These are phyloP conservation scores for Apiospora saccharicola DNA, from an alignment of 2,329 filamentous ascomycete genomes.

Conservation along the genomic window DNA sequence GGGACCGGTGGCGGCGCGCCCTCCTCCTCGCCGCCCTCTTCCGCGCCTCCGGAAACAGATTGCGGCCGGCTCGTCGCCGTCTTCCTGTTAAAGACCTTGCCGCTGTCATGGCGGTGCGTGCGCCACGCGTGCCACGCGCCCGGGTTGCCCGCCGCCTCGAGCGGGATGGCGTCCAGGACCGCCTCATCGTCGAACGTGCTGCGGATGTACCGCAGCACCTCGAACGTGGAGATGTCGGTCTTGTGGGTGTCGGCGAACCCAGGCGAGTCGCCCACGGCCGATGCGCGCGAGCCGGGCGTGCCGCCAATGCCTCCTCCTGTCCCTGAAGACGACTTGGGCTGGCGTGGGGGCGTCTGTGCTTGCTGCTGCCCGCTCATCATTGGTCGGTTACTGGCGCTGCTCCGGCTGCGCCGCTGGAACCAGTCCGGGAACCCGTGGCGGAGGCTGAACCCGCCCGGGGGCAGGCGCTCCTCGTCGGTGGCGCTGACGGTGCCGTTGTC, in stretches of 20 bases:
- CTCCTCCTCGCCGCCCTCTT: conserved; percentile 25
- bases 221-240: conserved; percentile 63
- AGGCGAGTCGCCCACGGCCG: conserved; percentile 40
- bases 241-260: conserved; percentile 52
- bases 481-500: conserved; percentile 82
- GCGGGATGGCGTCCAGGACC: conserved; percentile 79
- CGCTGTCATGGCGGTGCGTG: conserved; percentile 66
- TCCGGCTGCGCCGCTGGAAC: conserved; percentile 70
- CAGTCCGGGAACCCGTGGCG: conserved; percentile 90
- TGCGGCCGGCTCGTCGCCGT: neutral
- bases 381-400: conserved; percentile 44
- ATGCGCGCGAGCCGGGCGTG: conserved; percentile 37
- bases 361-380: conserved; percentile 50
- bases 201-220: conserved; percentile 81
- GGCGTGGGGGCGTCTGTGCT: conserved; percentile 40
- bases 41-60: conserved; percentile 28
- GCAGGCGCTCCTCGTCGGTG: conserved; percentile 81
- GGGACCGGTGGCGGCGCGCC: neutral
- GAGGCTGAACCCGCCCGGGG: conserved; percentile 89
- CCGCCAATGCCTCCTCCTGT: conserved; percentile 34
- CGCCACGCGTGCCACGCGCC: conserved; percentile 96
- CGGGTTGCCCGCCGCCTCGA: conserved; percentile 85
- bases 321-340: conserved; percentile 31
- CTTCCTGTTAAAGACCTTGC: conserved; percentile 44
- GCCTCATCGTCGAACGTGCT: conserved; percentile 80